Base-by-base conservation (phyloP, 805 yeast species). In the Lipomyces sp. region DNA sequence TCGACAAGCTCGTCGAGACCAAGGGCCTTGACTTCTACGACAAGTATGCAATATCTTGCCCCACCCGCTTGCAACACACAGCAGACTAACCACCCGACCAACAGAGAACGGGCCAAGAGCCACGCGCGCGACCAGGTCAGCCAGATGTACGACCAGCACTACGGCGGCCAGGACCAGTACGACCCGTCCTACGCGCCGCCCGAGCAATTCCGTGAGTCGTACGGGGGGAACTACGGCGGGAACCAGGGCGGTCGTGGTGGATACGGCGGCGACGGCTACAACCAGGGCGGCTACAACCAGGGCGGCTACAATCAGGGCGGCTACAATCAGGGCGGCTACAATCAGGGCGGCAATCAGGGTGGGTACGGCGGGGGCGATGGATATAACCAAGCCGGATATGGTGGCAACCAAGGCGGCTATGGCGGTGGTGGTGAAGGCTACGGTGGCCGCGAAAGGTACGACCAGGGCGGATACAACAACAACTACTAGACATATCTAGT, bases 1-100 rank as follows among this genome's bases (percentile, higher is more conserved):
- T 60, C 50, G 66, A 63, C 58, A 63, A 63, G 61, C 56, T 61
- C 35, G 53, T 63, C 46, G 66, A 63, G 49, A 60, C 65, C 47
- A 63, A 63, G 57, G 66, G 65, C 19, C 58, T 62, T 22, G 58
- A 62, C 52, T 61, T 58, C 47, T 56, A 59, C 35, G 64, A 63
- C 51, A 42, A 53, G 51, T 45, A 34, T 21, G 38, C 31, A 21
- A 18, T 32, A 23, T 14, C 28, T 10, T 18, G 13, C 8, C 28
- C 21, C 10, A 38, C 16, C 21, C 10, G 2, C 2, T 35, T 18
- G 23, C 33, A 11, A 4, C 21, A 13, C 18, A 13, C 18, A 14
- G 14, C 34, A 6, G 5, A 19, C 11, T 40, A 18, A 6, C 11
- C 7, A 29, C 16, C 4, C 19, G 22, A 6, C 19, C n/a, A n/a